These are phyloP conservation scores for Metrosideros polymorpha DNA, from an alignment of 441 rosid species.

Conservation along the genomic window DNA sequence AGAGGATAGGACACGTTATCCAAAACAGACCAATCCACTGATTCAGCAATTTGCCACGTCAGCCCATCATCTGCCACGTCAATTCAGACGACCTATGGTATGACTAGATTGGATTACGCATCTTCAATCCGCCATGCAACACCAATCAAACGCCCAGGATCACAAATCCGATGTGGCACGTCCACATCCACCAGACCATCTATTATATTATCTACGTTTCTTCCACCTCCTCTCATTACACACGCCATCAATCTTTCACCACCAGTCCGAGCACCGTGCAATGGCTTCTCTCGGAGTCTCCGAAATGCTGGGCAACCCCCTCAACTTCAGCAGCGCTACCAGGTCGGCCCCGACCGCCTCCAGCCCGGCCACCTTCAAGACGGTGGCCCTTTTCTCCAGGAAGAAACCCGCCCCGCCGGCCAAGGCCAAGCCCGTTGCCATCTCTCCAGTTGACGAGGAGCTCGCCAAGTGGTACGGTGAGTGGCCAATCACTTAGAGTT, in stretches of 20 bases:
- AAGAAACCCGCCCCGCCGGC: constrained; percentile 65
- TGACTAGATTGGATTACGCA: constrained; percentile 43
- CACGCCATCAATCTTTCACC: neutral
- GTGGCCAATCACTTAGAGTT: constrained; percentile 5
- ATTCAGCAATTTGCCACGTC: constrained; percentile 20
- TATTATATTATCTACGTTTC: constrained; percentile 31
- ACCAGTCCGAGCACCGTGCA: neutral
- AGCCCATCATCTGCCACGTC: constrained; percentile 42
- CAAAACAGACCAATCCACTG: neutral
- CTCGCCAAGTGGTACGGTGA: constrained; percentile 98
- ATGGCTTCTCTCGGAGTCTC: constrained; percentile 76
- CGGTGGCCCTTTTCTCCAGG: constrained; percentile 73
- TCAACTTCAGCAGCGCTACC: constrained; percentile 44
- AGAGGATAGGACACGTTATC: neutral
- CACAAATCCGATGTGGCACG: constrained; percentile 32
- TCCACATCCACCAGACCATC: constrained; percentile 46
- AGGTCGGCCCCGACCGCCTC: constrained; percentile 51
- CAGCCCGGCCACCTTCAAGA: constrained; percentile 48
- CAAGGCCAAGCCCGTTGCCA: constrained; percentile 40
- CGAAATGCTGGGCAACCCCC: constrained; percentile 76
- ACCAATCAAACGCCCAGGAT: constrained; percentile 24
- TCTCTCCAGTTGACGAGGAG: constrained; percentile 46
- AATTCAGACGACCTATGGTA: constrained; percentile 40
- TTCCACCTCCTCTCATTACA: neutral
- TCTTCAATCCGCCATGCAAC: neutral